Conservation (phyloP, 805 yeast genomes). For the Hanseniaspora nectarophila region DNA sequence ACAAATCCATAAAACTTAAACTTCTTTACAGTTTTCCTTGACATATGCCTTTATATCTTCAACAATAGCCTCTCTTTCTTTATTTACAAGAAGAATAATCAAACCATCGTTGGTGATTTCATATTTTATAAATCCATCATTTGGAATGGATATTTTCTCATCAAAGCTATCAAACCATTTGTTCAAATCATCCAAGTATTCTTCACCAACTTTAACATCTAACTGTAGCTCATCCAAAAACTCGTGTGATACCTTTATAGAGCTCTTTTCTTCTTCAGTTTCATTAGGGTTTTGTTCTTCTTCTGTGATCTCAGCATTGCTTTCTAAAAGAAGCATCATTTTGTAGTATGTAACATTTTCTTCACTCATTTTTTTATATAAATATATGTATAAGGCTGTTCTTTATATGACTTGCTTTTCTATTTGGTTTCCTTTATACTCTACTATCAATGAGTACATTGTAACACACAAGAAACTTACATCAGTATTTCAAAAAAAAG, state of each 20-base stretch:
- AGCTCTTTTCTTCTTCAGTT: constrained; percentile 1
- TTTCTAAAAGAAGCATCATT: constrained; percentile 11
- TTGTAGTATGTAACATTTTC: constrained; percentile 4
- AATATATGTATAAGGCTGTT: too few relatives aligned
- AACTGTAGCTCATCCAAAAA: constrained; percentile 26
- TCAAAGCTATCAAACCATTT: constrained; percentile 30
- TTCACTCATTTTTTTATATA: neutral
- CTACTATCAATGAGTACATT: too few relatives aligned
- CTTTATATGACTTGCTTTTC: neutral
- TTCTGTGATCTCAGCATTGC: neutral
- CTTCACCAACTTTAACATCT: constrained; percentile 26
- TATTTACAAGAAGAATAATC: constrained; percentile 26
- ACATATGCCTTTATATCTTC: constrained; percentile 24
- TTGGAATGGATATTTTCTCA: constrained; percentile 29
- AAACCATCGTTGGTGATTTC: constrained; percentile 31
- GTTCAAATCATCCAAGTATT: constrained; percentile 23
- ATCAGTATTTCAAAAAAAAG: neutral
- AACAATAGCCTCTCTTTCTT: constrained; percentile 22
- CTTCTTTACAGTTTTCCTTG: constrained; percentile 15
- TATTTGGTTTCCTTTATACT: too few relatives aligned
- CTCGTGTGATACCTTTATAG: constrained; percentile 24
- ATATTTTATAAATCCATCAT: constrained; percentile 30
- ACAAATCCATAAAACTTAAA: too few relatives aligned
- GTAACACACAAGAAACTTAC: too few relatives aligned
- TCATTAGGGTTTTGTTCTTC: neutral